These are phyloP conservation scores for Dryas integrifolia DNA, from an alignment of 331 rosid genomes.

Conservation along the genomic window DNA sequence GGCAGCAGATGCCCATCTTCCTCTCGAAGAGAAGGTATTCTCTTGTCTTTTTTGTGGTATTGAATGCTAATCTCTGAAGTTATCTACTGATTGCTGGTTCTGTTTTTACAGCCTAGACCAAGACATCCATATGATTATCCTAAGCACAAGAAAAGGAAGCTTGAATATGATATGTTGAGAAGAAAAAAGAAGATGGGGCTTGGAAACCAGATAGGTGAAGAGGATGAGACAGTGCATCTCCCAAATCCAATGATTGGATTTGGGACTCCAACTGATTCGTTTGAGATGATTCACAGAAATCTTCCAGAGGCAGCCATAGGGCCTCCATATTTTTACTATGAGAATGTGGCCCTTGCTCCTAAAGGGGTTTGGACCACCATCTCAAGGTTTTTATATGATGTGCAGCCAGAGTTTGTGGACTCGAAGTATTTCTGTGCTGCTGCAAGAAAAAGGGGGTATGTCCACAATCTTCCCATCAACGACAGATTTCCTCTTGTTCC, in stretches of 20 bases:
- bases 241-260: constrained; percentile 93
- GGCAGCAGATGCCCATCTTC: constrained; percentile 55
- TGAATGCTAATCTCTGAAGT: not conserved
- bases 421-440: constrained; percentile 86
- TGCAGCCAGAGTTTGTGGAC: constrained; percentile 89
- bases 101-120: constrained; percentile 51
- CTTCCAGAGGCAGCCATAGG: constrained; percentile 71
- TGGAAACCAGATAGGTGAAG: constrained; percentile 46
- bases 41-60: not conserved
- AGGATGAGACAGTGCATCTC: constrained; percentile 61
- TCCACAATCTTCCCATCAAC: constrained; percentile 82
- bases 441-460: constrained; percentile 90
- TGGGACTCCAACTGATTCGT: constrained; percentile 69
- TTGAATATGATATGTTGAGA: constrained; percentile 49
- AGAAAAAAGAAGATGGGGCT: constrained; percentile 46
- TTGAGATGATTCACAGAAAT: constrained; percentile 30
- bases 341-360: constrained; percentile 91
- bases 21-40: constrained; percentile 63
- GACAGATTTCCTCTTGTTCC: constrained; percentile 82
- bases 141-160: constrained; percentile 48
- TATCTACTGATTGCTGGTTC: constrained; percentile 20
- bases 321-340: constrained; percentile 89
- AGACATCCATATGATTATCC: not conserved
- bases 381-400: constrained; percentile 73
- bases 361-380: constrained; percentile 94